Evolutionary conservation across 495 filamentous ascomycete genomes (phyloP), one percentile per base, ranked within the genome.

Genomic region (Trichocladium antarcticum): DNA sequence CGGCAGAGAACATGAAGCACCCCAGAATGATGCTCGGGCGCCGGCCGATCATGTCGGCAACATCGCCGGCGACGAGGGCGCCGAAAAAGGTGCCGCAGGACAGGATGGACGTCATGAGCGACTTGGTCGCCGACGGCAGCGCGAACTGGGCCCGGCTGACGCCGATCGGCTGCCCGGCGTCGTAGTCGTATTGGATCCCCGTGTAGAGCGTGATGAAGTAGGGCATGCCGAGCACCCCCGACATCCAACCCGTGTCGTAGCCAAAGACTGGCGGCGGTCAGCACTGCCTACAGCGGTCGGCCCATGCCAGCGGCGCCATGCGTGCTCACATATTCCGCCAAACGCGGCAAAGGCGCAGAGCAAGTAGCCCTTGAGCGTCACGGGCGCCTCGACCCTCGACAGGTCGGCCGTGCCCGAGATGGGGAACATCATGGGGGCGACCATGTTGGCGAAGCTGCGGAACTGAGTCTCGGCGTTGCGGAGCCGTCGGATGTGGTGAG

Each of bases 61-160:
- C 49, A 49, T 83, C 78, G 63, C 81, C 82, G 19, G 79, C 80
- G 29, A 84, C 71, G 38, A 87, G 64, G 35, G 83, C 79, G 50
- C 83, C 83, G 49, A 85, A 82, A 73, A 87, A 86, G 39, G 83
- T 86, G 47, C 83, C 83, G 52, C 73, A 75, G 17, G 83, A 85
- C 10, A 86, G 74, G 54, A 87, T 84, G 17, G 82, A 84, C 28
- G 79, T 81, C 59, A 84, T 86, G 38, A 86, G 71, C 4, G 79
- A 82, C 64, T 83, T 78, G 45, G 65, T 57, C 7, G 57, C 52
- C 17, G 63, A 58, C 0, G 53, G 62, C 15, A 73, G 58, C 34
- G 29, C 60, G 20, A 60, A 66, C 20, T 50, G 42, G 28, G 38
- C 47, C 29, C 47, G 29, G 28, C 59, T 56, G 45, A 70, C 63